Base-by-base conservation (phyloP, 768 basidiomycete genomes). In the Phlebiopsis gigantea region DNA sequence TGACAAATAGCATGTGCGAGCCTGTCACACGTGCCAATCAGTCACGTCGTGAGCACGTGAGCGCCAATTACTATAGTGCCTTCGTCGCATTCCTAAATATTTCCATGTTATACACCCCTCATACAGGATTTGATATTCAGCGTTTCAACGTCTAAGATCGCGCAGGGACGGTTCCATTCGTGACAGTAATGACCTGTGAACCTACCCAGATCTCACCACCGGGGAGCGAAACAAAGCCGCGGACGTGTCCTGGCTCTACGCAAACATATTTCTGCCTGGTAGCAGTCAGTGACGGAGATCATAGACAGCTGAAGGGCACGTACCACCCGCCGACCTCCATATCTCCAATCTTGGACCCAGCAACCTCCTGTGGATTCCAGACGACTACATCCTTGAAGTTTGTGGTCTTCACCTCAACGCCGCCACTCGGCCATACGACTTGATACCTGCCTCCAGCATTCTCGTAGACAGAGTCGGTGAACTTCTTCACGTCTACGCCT, bases 301-400 rank as follows among this genome's bases (percentile, higher is more conserved):
- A 7, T 10, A 43, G 21, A 28, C 30, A 12, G 8, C 49, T n/a
- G 29, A 52, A 12, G 2, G 24, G 22, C 53, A 70, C 82, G 60
- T 67, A 93, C 91, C 91, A 95, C 68, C 95, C 96, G 0, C 80
- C 79, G 5, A 80, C 78, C 66, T 98, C 92, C 92, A 99, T 93
- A 67, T 99, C 96, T 12, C 70, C 83, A 8, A 98, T 88, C 64
- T 82, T 86, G 22, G 75, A 73, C 0, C 93, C 93, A 12, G 70
- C 76, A 57, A 79, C 82, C 29, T 74, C 76, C 63, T 84, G 84
- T 6, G 97, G 96, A 73, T 99, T 98, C 96, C 97, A 98, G 41
- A 96, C 74, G n/a, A 94, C 93, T 6, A 93, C 81, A 57, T 93
- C 87, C 65, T 85, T 87, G 60, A 91, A 73, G 43, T 80, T 77